Evolutionary conservation across 148 eudicot species (phyloP), one percentile per base, ranked within the genome.

Genomic region (Agrostemma githago): DNA sequence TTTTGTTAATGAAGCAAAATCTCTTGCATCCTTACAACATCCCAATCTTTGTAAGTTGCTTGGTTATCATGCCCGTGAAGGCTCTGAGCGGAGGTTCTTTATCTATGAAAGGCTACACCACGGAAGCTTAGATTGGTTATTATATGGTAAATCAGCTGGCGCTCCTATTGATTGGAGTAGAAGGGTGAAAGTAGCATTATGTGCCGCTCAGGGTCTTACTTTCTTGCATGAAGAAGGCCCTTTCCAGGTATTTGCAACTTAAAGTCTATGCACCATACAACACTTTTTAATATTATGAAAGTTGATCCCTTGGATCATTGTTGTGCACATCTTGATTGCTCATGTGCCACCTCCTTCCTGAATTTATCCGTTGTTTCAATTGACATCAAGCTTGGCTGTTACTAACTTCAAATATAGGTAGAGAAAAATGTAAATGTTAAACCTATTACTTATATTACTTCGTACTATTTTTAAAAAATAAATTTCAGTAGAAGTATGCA

Each of bases 221-320:
- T 93, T 93, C 79, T 83, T 93, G 76, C 98, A 93, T 56, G 98
- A 93, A 78, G 96, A 93, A 83, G 96, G 98, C 53, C 98, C 98
- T 69, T 93, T 93, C 81, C 98, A 93, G 96, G 98, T 91, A 86
- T 58, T 39, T 72, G 54, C 60, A 21, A 64, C 11, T 63, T 78
- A 26, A 26, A 26, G 34, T 26, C 34, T 66, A 16, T 74, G 46
- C 72, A 59, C 37, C 64, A 4, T 57, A 41, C 62, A 9, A 37
- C 46, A 10, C 5, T 42, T 9, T 26, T 74, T 8, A 9, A 62
- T 11, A 34, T 5, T 5, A 8, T 42, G 19, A 58, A 48, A 44
- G 21, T 14, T 41, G 15, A 10, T 16, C 19, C 10, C 7, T 64
- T 15, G 5, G 62, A 53, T n/a, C 4, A 62, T 15, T 65, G 19